These are phyloP conservation scores for Pseudogymnoascus sp. DNA, from an alignment of 2,329 filamentous ascomycete genomes.

Conservation along the genomic window DNA sequence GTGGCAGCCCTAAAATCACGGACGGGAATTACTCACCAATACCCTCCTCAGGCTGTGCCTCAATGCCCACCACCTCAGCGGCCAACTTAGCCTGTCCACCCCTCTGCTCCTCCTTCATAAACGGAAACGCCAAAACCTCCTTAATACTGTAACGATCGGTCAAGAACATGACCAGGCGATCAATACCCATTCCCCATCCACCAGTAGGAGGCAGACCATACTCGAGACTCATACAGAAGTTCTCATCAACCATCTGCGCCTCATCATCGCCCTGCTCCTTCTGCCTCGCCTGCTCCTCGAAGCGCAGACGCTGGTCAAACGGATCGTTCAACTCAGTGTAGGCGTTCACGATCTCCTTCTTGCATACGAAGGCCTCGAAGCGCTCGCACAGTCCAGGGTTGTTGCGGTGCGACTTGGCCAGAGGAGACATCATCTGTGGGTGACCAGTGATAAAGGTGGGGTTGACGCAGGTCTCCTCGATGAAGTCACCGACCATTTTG, in stretches of 20 bases:
- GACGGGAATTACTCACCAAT: conserved; percentile 27
- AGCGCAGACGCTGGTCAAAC: conserved; percentile 83
- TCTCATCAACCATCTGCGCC: conserved; percentile 92
- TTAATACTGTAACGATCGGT: conserved; percentile 94
- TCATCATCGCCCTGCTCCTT: conserved; percentile 97
- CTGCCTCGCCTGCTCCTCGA: conserved; percentile 91
- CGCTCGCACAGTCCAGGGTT: conserved; percentile 84
- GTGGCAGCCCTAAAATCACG: not conserved
- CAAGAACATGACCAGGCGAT: conserved; percentile 90
- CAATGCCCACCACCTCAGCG: conserved; percentile 53
- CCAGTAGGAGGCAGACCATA: conserved; percentile 88
- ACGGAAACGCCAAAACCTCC: conserved; percentile 92
- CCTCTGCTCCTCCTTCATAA: conserved; percentile 81
- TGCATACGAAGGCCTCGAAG: conserved; percentile 95
- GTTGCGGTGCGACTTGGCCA: conserved; percentile 88
- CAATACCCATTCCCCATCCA: conserved; percentile 94
- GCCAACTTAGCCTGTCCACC: conserved; percentile 42
- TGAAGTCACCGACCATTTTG: conserved; percentile 87
- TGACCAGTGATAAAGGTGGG: conserved; percentile 89
- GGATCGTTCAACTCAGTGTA: conserved; percentile 97
- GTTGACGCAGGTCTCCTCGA: conserved; percentile 89
- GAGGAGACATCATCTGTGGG: conserved; percentile 80
- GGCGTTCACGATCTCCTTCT: conserved; percentile 94
- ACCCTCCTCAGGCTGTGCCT: conserved; percentile 51
- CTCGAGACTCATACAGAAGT: conserved; percentile 83